Base-by-base conservation (phyloP, 305 asterid genomes). In the Fraxinus paxiana region DNA sequence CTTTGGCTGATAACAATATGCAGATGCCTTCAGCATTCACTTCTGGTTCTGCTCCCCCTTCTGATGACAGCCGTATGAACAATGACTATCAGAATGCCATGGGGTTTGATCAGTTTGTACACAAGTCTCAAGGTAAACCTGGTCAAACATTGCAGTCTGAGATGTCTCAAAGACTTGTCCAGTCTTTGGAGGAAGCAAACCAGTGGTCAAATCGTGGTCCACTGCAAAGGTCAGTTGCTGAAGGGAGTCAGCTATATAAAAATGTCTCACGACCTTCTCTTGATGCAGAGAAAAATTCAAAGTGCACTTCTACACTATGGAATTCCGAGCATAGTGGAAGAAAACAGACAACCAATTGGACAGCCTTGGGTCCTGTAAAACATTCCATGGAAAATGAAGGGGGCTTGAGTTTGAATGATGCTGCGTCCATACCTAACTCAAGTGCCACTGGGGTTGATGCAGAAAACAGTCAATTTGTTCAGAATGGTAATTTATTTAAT, bases 341-440 rank as follows among this genome's bases (percentile, higher is more conserved):
- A 77, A 75, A 81, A 76, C 88, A 82, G 81, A 74, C 88, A 82
- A 87, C 83, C 86, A 88, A 89, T 80, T 86, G 90, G 91, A 88
- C 86, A 84, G 80, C 81, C 83, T 67, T 80, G 81, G 94, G 83
- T 59, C 83, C n/a, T 82, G 84, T 78, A 77, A 88, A 85, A 77
- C 82, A 78, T 82, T 72, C 87, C 69, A 89, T 73, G 76, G 83
- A 77, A 82, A 87, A 84, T 80, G 84, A 81, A 73, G 93, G 89
- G 34, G 81, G 77, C 43, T 83, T 88, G 82, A 80, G 87, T 84
- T 77, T 81, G 82, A 90, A 87, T 77, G 86, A 85, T 85, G 83
- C 88, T 83, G 72, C 88, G 70, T 82, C 85, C 33, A 78, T 73
- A 37, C 82, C 86, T 15, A 84, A 87, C 81, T 85, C 94, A 56